phyloP scores from a whole-genome alignment of 345 rosid species.

The Kandelia obovata region DNA sequence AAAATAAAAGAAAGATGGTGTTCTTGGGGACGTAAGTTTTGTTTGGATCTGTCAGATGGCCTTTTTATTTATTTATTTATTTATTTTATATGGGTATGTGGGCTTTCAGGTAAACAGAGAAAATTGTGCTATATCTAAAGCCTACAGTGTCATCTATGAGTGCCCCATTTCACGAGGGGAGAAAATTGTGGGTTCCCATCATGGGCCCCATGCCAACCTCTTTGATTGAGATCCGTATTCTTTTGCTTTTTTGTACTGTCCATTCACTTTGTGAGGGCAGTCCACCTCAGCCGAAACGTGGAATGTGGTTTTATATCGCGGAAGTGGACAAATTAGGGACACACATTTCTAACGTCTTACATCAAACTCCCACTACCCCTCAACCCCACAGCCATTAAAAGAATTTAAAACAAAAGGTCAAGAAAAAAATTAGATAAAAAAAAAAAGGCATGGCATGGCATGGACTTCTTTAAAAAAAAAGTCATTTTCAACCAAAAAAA shows the following conservation, averaged over 20 bases:
- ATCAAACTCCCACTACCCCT: constrained; percentile 4
- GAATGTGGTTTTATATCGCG: constrained; percentile 18
- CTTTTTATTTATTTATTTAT: too few species aligned
- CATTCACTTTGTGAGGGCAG: constrained; percentile 4
- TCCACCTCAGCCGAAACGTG: constrained; percentile 36
- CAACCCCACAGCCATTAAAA: background rate
- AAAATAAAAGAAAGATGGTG: too few species aligned
- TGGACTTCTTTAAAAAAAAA: constrained; percentile 15
- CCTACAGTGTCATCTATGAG: constrained; percentile 16
- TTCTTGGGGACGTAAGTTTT: too few species aligned
- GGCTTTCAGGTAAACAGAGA: constrained; percentile 2
- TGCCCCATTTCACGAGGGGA: constrained; percentile 45
- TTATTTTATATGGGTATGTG: background rate
- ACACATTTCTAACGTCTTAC: constrained; percentile 26
- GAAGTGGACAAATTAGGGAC: constrained; percentile 51
- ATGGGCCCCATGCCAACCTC: constrained; percentile 32
- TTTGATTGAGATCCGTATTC: constrained; percentile 38
- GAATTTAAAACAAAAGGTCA: background rate
- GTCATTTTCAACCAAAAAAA: too few species aligned
- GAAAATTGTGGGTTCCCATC: constrained; percentile 39
- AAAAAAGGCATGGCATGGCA: background rate
- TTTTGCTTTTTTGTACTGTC: constrained; percentile 15
- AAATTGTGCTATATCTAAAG: constrained; percentile 14
- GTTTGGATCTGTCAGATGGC: background rate
- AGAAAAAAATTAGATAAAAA: background rate